These are phyloP conservation scores for Kodamaea fukazawae DNA, from an alignment of 805 yeast species.

Conservation along the genomic window DNA sequence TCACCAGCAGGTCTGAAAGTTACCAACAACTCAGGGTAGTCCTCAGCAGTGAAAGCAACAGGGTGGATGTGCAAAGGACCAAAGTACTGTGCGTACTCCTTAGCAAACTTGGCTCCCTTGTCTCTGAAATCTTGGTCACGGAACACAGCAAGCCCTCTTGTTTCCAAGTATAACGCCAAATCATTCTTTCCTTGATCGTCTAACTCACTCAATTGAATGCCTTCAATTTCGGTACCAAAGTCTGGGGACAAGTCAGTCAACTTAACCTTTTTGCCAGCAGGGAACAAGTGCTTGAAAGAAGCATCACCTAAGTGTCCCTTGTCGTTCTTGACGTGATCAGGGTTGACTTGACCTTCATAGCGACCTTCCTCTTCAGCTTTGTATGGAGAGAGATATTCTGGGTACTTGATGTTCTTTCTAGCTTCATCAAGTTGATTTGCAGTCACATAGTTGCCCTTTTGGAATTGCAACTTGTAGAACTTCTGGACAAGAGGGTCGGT, in stretches of 20 bases:
- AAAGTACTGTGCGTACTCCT: constrained; percentile 22
- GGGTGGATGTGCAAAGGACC: constrained; percentile 30
- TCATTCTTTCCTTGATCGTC: constrained; percentile 26
- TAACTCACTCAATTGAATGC: constrained; percentile 24
- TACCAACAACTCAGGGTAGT: constrained; percentile 22
- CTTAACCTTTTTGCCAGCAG: constrained; percentile 12
- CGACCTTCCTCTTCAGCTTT: constrained; percentile 18
- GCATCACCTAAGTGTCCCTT: constrained; percentile 27
- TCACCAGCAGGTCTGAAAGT: constrained; percentile 24
- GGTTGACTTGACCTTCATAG: constrained; percentile 19
- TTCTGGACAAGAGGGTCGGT: constrained; percentile 9
- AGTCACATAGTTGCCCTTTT: constrained; percentile 2
- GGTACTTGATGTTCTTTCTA: constrained; percentile 19
- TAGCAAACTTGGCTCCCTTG: constrained; percentile 22
- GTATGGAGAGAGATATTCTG: constrained; percentile 19
- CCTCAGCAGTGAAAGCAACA: constrained; percentile 18
- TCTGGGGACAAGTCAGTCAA: constrained; percentile 24
- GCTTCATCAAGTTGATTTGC: constrained; percentile 12
- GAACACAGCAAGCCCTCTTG: constrained; percentile 26
- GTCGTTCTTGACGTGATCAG: constrained; percentile 22
- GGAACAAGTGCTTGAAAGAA: constrained; percentile 19
- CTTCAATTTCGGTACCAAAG: constrained; percentile 26
- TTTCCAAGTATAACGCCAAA: constrained; percentile 24
- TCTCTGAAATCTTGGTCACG: constrained; percentile 26
- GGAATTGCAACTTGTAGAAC: constrained; percentile 3